Evolutionary conservation across 495 filamentous ascomycete species (phyloP).

Genomic region (Oidiodendron maius): DNA sequence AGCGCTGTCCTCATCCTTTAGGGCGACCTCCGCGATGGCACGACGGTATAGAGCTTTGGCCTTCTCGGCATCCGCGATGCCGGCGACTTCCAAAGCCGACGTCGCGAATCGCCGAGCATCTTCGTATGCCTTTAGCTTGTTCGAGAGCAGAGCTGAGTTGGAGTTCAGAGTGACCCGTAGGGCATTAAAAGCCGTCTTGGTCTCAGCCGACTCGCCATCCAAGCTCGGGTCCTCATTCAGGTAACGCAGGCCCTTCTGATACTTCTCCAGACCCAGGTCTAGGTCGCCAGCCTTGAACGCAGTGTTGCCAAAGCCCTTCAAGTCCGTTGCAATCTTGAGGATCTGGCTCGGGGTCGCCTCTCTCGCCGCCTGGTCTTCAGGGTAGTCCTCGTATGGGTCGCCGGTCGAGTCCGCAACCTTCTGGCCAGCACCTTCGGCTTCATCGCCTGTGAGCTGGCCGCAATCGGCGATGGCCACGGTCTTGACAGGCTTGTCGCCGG

Average conservation of each 20-base stretch:
- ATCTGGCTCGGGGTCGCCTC: slow-evolving; percentile 55
- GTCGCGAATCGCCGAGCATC: slow-evolving; percentile 65
- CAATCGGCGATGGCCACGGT: slow-evolving; percentile 77
- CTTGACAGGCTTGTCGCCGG: slow-evolving; percentile 68
- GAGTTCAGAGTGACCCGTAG: slow-evolving; percentile 73
- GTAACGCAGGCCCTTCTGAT: slow-evolving; percentile 95
- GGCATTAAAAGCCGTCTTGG: slow-evolving; percentile 57
- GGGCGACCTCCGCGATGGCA: slow-evolving; percentile 61
- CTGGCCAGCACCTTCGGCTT: slow-evolving; percentile 53
- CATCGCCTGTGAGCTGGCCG: slow-evolving; percentile 72
- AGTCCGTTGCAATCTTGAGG: slow-evolving; percentile 72
- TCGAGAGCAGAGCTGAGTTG: slow-evolving; percentile 72
- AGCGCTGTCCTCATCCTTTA: slow-evolving; percentile 85
- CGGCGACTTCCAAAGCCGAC: slow-evolving; percentile 63
- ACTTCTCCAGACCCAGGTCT: slow-evolving; percentile 76
- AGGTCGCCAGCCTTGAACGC: slow-evolving; percentile 79
- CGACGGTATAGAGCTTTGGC: slow-evolving; percentile 86
- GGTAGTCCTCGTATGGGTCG: slow-evolving; percentile 94
- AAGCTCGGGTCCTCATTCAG: slow-evolving; percentile 79
- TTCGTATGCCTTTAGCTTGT: slow-evolving; percentile 67
- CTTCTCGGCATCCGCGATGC: slow-evolving; percentile 66
- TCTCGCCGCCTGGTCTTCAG: slow-evolving; percentile 56
- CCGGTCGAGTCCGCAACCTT: slow-evolving; percentile 72
- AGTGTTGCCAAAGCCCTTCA: slow-evolving; percentile 88
- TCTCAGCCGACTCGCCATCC: slow-evolving; percentile 61